Percentiles rank a stretch among this genome's conserved stretches.
Evolutionary conservation across 192 early-diverging fungal species (phyloP).

Genomic region (Chytriomyces sp.): DNA sequence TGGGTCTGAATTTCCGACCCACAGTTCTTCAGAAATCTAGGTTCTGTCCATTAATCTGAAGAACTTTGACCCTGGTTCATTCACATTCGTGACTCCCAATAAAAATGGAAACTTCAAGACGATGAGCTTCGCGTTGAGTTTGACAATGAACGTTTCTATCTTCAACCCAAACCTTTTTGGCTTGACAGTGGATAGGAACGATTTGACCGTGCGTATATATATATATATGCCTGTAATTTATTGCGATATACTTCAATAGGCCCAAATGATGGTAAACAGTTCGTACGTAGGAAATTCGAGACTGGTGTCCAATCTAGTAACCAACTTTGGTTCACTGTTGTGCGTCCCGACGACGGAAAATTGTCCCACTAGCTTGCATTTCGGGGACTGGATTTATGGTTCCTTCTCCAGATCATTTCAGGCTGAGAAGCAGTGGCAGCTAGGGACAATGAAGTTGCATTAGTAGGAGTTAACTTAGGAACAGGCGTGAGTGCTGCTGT

Average conservation of each 20-base stretch:
- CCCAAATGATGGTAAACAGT: conserved; percentile 17
- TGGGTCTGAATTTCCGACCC: background rate
- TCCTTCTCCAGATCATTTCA: background rate
- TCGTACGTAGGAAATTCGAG: background rate
- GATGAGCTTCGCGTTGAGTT: conserved; percentile 2
- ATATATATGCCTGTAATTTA: too few species aligned
- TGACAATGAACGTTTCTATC: conserved; percentile 21
- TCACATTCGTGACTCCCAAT: background rate
- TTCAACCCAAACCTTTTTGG: conserved; percentile 32
- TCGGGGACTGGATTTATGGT: background rate
- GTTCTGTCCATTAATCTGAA: background rate
- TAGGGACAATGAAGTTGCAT: too few species aligned
- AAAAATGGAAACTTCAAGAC: conserved; percentile 2
- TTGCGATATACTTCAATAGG: conserved; percentile 4
- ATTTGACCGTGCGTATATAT: conserved; percentile 10
- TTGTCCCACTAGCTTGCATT: background rate
- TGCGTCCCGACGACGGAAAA: background rate
- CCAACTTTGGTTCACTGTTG: background rate
- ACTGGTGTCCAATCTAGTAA: background rate
- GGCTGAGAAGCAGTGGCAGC: too few species aligned
- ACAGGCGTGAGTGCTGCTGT: too few species aligned
- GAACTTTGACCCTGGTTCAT: background rate
- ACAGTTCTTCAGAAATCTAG: background rate
- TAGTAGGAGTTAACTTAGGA: too few species aligned
- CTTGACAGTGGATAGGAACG: conserved; percentile 10